Evolutionary conservation across 495 filamentous ascomycete species (phyloP).

Genomic region (Lophiostoma macrostomum): DNA sequence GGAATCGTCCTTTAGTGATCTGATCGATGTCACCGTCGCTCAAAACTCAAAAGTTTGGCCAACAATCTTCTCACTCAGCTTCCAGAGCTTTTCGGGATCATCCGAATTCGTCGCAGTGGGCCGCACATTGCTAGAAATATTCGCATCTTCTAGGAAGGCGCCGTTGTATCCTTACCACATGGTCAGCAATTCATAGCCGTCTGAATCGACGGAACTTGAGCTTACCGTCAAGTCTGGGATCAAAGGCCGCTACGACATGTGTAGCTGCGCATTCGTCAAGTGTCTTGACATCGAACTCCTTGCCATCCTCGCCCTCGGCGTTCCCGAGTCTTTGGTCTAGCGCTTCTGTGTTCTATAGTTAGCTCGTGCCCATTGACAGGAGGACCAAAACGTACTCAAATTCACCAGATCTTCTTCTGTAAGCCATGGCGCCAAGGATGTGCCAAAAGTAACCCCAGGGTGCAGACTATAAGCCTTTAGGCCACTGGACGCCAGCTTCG

Average conservation of each 20-base stretch:
- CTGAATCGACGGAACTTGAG: background rate
- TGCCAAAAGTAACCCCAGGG: conserved; percentile 21
- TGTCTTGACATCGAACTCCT: conserved; percentile 6
- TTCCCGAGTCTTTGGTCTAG: background rate
- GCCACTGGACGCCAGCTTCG: conserved; percentile 19
- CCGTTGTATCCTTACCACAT: conserved; percentile 15
- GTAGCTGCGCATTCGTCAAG: conserved; percentile 24
- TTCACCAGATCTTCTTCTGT: conserved; percentile 11
- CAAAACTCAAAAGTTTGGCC: conserved; percentile 21
- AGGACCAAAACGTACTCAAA: conserved; percentile 2
- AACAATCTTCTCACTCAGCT: conserved; percentile 23
- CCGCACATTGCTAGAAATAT: conserved; percentile 1
- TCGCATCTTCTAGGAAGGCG: conserved; percentile 15
- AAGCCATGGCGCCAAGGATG: background rate
- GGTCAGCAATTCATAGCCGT: too few relatives aligned
- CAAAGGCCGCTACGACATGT: conserved; percentile 28
- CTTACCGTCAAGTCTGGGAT: conserved; percentile 20
- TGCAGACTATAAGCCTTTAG: conserved; percentile 28
- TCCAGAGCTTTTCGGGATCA: conserved; percentile 23
- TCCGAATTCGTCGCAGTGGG: conserved; percentile 9
- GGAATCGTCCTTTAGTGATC: too few relatives aligned
- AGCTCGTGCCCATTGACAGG: too few relatives aligned
- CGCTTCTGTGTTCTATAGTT: background rate
- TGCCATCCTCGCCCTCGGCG: background rate
- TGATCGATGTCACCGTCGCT: too few relatives aligned